A percentile compares a stretch with the other conserved stretches of the same genome.
Evolutionary conservation across 1,284 basidiomycete species (phyloP).

Genomic region (Cystobasidiaceae sp.): DNA sequence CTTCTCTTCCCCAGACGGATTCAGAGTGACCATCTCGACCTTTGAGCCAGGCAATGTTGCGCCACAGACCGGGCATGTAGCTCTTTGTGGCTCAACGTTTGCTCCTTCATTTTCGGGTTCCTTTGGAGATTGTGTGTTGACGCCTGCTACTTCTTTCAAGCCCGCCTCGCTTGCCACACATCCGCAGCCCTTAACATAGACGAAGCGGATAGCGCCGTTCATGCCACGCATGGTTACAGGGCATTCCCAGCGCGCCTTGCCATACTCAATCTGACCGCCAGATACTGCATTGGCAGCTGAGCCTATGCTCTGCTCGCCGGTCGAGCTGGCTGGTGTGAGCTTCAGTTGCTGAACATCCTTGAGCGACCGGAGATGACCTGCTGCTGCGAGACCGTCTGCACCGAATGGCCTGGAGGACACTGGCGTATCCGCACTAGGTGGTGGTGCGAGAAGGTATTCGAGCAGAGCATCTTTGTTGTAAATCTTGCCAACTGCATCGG

Average conservation of each 20-base stretch:
- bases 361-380: constrained; percentile 72
- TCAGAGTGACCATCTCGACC: constrained; percentile 33
- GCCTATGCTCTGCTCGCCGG: constrained; percentile 13
- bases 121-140: constrained; percentile 17
- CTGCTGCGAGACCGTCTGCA: constrained; percentile 41
- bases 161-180: constrained; percentile 77
- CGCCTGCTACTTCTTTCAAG: constrained; percentile 52
- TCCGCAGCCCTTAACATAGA: constrained; percentile 79
- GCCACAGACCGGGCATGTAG: constrained; percentile 14
- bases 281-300: constrained; percentile 17
- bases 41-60: constrained; percentile 20
- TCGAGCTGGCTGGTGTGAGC: constrained; percentile 58
- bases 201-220: constrained; percentile 81
- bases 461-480: constrained; percentile 91
- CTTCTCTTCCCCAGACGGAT: constrained; percentile 38
- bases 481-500: constrained; percentile 80
- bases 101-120: constrained; percentile 33
- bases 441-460: constrained; percentile 69
- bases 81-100: constrained; percentile 31
- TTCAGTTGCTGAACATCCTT: constrained; percentile 85
- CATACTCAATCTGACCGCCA: constrained; percentile 26
- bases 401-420: constrained; percentile 35
- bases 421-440: constrained; percentile 27
- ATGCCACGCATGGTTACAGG: constrained; percentile 86
- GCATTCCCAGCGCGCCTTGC: constrained; percentile 68